These are phyloP conservation scores for Cylindrotheca fusiformis DNA, from an alignment of 108 stramenopile genomes.

Conservation along the genomic window DNA sequence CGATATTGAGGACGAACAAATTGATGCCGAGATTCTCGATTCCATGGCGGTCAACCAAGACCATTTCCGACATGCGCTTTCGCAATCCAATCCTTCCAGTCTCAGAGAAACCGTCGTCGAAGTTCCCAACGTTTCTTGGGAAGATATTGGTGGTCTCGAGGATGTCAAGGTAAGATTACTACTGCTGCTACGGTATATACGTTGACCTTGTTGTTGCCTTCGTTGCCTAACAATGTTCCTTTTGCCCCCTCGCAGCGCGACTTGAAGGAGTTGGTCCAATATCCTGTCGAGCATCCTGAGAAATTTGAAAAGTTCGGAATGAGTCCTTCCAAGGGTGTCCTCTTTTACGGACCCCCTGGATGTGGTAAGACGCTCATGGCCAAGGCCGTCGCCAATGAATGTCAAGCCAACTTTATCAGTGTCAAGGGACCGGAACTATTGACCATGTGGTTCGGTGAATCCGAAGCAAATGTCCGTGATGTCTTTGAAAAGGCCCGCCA, in stretches of 20 bases:
- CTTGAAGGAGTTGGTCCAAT: constrained; percentile 99
- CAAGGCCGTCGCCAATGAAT: constrained; percentile 99
- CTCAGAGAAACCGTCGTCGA: constrained; percentile 99
- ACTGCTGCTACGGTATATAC: too few relatives aligned
- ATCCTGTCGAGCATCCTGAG: constrained; percentile 99
- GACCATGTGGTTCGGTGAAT: constrained; percentile 99
- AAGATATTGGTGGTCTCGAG: constrained; percentile 99
- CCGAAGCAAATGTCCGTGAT: constrained; percentile 99
- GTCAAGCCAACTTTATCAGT: constrained; percentile 98
- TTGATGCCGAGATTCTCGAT: constrained; percentile 99
- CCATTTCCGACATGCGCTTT: constrained; percentile 98
- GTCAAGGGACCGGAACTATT: constrained; percentile 99
- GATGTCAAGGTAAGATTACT: constrained; percentile 88
- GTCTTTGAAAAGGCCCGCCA: constrained; percentile 99
- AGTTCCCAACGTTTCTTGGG: constrained; percentile 98
- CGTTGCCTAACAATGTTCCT: too few relatives aligned
- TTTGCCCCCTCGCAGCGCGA: constrained; percentile 75
- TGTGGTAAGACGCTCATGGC: constrained; percentile 99
- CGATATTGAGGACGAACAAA: constrained; percentile 99
- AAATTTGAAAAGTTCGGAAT: constrained; percentile 99
- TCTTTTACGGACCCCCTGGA: constrained; percentile 99
- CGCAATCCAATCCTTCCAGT: constrained; percentile 96
- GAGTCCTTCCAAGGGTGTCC: constrained; percentile 96
- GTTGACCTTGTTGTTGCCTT: too few relatives aligned
- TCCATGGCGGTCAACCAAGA: constrained; percentile 98